Evolutionary conservation across 371 early-diverging fungal species (phyloP).

Genomic region (Circinella umbellata): DNA sequence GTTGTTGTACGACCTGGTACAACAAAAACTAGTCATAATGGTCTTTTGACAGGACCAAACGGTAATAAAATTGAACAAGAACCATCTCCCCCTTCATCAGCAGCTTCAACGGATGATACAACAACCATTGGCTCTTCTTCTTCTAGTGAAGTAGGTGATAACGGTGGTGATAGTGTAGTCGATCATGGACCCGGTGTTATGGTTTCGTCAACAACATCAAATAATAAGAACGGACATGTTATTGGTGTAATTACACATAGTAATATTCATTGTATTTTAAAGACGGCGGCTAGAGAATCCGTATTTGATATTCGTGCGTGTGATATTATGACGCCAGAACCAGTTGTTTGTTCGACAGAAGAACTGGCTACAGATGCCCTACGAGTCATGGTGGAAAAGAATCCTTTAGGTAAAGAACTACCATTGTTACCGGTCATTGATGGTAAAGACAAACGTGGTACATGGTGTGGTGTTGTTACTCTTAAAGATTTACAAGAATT

Average conservation of each 20-base stretch:
- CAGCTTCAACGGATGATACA: conserved; percentile 16
- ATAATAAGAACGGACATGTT: conserved; percentile 14
- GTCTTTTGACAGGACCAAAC: neutral
- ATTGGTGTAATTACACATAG: conserved; percentile 51
- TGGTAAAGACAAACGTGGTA: conserved; percentile 18
- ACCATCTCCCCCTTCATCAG: conserved; percentile 14
- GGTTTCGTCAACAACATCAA: neutral
- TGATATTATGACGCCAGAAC: conserved; percentile 45
- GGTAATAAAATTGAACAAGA: neutral
- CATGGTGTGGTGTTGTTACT: conserved; percentile 46
- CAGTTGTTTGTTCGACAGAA: conserved; percentile 31
- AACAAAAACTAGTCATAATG: neutral
- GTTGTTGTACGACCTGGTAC: conserved; percentile 26
- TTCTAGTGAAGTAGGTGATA: conserved; percentile 10
- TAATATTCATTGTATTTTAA: conserved; percentile 43
- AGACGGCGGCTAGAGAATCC: conserved; percentile 32
- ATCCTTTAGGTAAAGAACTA: conserved; percentile 19
- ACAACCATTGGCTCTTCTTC: conserved; percentile 7
- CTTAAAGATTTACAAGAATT: conserved; percentile 52
- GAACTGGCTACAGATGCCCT: conserved; percentile 47
- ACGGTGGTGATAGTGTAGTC: neutral
- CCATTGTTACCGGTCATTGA: conserved; percentile 46
- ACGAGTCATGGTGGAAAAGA: conserved; percentile 29
- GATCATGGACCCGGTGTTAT: too few relatives aligned
- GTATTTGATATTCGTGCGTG: conserved; percentile 45